These are phyloP conservation scores for Globisporangium parvum DNA, from an alignment of 352 stramenopile genomes.

Conservation along the genomic window DNA sequence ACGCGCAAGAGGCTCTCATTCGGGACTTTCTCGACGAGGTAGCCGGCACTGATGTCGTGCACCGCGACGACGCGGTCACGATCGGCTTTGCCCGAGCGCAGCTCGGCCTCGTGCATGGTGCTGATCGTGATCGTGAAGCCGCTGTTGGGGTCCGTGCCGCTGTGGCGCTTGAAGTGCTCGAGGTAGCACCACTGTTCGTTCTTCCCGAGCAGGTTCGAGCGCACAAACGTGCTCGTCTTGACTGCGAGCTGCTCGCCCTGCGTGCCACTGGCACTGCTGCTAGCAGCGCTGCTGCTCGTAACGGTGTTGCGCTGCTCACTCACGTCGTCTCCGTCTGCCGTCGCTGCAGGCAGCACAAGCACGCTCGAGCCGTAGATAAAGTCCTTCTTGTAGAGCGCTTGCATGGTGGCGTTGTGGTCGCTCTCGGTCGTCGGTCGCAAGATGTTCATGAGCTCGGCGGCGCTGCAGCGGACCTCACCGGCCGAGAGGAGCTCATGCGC, in stretches of 20 bases:
- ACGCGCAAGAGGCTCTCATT: constrained; percentile 23
- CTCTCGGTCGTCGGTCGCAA: constrained; percentile 1
- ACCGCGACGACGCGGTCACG: constrained; percentile 23
- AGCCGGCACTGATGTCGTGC: constrained; percentile 20
- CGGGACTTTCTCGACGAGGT: constrained; percentile 24
- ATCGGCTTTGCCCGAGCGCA: constrained; percentile 21
- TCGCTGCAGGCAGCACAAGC: not conserved
- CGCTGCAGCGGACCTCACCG: constrained; percentile 10
- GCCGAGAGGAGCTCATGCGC: constrained; percentile 7
- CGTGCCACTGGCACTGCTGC: not conserved
- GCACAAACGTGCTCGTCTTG: constrained; percentile 17
- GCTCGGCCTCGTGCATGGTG: constrained; percentile 26
- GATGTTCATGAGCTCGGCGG: constrained; percentile 8
- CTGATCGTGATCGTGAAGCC: constrained; percentile 29
- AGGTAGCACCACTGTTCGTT: constrained; percentile 16
- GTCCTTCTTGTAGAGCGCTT: constrained; percentile 11
- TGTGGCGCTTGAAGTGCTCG: constrained; percentile 11
- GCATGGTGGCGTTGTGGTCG: constrained; percentile 13
- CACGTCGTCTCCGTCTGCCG: not conserved
- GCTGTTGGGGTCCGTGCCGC: not conserved
- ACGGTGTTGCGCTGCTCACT: not conserved
- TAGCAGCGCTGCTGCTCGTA: not conserved
- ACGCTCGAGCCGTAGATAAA: constrained; percentile 41
- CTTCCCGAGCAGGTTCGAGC: constrained; percentile 6
- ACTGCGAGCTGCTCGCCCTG: constrained; percentile 7